Evolutionary conservation across 2,329 filamentous ascomycete species (phyloP), one percentile per base, ranked within the genome.

Genomic region (Onygena corvina): DNA sequence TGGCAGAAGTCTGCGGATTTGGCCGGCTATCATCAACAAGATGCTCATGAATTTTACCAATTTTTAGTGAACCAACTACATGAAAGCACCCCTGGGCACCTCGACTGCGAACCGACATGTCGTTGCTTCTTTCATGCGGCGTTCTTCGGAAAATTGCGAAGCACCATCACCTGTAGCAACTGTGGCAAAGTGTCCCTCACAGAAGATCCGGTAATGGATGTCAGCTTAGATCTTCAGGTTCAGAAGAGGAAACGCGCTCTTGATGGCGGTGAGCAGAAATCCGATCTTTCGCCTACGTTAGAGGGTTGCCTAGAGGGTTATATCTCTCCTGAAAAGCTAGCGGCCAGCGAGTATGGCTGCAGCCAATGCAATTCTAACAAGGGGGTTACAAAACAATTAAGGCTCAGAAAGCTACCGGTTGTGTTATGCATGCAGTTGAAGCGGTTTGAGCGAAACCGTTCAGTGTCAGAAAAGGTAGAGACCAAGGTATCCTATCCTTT

Each of bases 41-140:
- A 96, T 62, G 90, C 90, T 0, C 90, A 96, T 62, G 90, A 96
- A 64, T 96, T 94, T 68, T 93, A 95, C 65, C 88, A 94, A 63
- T 95, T 94, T 61, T 77, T 96, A 29, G 83, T 93, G 30, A 90
- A 95, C 68, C 86, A 92, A 59, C 75, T 98, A 12, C 90, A 95
- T 62, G 80, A 84, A 61, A 77, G 70, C 7, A 72, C 87, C 34
- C 92, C 89, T 58, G 81, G 81, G 11, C 81, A 85, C 55, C 76
- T 77, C 33, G 82, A 80, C 60, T 76, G 71, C 57, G 60, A 64
- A 35, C 61, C 64, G 14, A 64, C 66, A 46, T 96, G 92, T 71
- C 79, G 82, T 52, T 98, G 90, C 66, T 86, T 96, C 59, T 84
- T 96, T 57, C 92, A 96, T 64, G 85, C 90, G 61, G 89, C 86